A percentile compares a stretch with the other conserved stretches of the same genome.
Evolutionary conservation across 768 basidiomycete genomes (phyloP).

Genomic region (Russula olivacea): DNA sequence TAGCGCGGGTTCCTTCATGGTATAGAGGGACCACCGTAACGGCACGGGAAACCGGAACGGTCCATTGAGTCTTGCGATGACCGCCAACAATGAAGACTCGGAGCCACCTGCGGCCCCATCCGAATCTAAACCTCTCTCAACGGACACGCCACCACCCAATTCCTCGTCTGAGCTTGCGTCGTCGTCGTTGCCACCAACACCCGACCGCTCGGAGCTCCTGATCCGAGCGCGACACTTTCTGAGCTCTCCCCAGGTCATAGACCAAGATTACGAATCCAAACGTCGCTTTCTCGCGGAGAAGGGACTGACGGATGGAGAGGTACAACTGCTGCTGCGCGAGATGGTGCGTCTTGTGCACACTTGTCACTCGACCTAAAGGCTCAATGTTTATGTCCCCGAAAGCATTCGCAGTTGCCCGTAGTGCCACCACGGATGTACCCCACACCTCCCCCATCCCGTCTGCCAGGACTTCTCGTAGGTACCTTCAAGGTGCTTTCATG

Average conservation of each 20-base stretch:
- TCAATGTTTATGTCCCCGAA: neutral
- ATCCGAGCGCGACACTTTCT: constrained; percentile 59
- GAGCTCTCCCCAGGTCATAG: constrained; percentile 54
- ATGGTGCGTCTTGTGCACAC: constrained; percentile 38
- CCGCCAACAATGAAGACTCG: constrained; percentile 11
- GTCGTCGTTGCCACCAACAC: neutral
- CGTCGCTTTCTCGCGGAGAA: constrained; percentile 64
- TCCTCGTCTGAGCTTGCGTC: neutral
- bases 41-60: neutral
- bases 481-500: constrained; percentile 55
- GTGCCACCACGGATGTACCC: constrained; percentile 74
- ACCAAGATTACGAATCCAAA: constrained; percentile 52
- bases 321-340: constrained; percentile 52
- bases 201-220: constrained; percentile 29
- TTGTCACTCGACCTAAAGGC: neutral
- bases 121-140: neutral
- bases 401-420: constrained; percentile 37
- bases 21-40: neutral
- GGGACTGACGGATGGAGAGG: constrained; percentile 56
- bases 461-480: constrained; percentile 62
- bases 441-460: constrained; percentile 57
- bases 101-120: neutral
- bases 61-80: constrained; percentile 1
- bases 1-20: neutral
- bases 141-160: neutral